Conservation (phyloP, 139 green algal genomes). For the Edaphochlamys debaryana region DNA sequence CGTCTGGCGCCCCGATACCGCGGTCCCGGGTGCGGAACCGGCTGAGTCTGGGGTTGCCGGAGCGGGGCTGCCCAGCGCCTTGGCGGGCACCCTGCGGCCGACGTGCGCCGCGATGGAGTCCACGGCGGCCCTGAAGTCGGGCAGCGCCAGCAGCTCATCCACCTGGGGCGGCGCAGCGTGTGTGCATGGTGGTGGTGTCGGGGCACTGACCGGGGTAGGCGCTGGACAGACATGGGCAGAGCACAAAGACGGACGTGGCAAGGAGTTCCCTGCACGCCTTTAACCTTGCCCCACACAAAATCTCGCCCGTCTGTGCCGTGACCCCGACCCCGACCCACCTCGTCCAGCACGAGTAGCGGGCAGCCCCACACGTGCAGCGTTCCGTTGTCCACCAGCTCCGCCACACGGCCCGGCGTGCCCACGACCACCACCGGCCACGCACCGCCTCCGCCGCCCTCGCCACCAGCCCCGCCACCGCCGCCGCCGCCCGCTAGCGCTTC, state of each 20-base stretch:
- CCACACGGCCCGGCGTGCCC: constrained; percentile 93
- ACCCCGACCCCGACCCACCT: too few species aligned
- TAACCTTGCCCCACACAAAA: too few species aligned
- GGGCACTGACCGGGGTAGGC: background rate
- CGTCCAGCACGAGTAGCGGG: constrained; percentile 50
- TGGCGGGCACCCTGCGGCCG: background rate
- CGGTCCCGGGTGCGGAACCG: too few species aligned
- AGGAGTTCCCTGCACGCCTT: too few species aligned
- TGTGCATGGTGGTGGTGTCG: background rate
- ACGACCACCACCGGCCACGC: constrained; percentile 88
- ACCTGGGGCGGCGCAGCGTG: constrained; percentile 42
- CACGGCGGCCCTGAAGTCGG: constrained; percentile 79
- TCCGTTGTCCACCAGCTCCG: constrained; percentile 79
- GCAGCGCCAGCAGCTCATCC: constrained; percentile 83
- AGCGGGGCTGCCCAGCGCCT: too few species aligned
- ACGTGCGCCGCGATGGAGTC: constrained; percentile 70
- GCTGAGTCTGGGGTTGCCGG: too few species aligned
- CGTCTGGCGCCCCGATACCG: constrained; percentile 67
- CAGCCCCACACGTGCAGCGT: constrained; percentile 66
- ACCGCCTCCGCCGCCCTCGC: too few species aligned
- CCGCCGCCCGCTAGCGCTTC: constrained; percentile 82
- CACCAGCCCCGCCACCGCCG: constrained; percentile 64
- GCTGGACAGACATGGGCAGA: too few species aligned
- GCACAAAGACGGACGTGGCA: too few species aligned
- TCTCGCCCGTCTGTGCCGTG: too few species aligned